These are phyloP conservation scores for Rubus parviflorus DNA, from an alignment of 306 rosid species.

Conservation along the genomic window DNA sequence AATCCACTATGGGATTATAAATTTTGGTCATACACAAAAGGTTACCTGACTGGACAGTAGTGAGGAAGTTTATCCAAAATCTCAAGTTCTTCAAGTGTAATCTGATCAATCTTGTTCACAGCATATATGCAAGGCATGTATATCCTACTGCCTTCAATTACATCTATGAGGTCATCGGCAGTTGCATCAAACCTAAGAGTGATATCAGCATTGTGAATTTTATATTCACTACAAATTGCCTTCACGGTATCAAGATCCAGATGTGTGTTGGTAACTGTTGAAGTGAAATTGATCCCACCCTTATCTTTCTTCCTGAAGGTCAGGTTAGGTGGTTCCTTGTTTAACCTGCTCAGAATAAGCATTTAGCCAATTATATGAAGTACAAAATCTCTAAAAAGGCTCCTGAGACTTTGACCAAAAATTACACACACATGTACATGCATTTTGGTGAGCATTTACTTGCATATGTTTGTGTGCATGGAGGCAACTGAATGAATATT, in stretches of 20 bases:
- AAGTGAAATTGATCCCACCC: constrained; percentile 93
- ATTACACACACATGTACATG: neutral
- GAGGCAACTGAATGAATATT: neutral
- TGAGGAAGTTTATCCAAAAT: constrained; percentile 97
- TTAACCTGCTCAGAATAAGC: constrained; percentile 59
- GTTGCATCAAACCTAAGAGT: constrained; percentile 94
- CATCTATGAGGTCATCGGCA: constrained; percentile 95
- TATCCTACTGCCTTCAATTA: constrained; percentile 90
- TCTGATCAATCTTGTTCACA: constrained; percentile 96
- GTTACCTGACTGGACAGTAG: constrained; percentile 91
- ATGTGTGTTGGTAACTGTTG: constrained; percentile 82
- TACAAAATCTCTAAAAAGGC: neutral
- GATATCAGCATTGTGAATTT: constrained; percentile 94
- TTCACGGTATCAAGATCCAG: constrained; percentile 93
- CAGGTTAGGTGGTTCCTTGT: constrained; percentile 93
- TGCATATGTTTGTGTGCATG: neutral
- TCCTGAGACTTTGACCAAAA: neutral
- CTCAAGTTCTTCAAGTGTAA: constrained; percentile 95
- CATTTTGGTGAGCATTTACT: neutral
- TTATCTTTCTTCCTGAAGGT: constrained; percentile 93
- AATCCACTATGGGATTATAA: neutral
- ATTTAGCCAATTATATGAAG: neutral
- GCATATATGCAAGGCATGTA: constrained; percentile 95
- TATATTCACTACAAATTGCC: constrained; percentile 94
- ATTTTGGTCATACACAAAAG: neutral